These are phyloP conservation scores for Phytophthora tubulina DNA, from an alignment of 352 stramenopile genomes.

Conservation along the genomic window DNA sequence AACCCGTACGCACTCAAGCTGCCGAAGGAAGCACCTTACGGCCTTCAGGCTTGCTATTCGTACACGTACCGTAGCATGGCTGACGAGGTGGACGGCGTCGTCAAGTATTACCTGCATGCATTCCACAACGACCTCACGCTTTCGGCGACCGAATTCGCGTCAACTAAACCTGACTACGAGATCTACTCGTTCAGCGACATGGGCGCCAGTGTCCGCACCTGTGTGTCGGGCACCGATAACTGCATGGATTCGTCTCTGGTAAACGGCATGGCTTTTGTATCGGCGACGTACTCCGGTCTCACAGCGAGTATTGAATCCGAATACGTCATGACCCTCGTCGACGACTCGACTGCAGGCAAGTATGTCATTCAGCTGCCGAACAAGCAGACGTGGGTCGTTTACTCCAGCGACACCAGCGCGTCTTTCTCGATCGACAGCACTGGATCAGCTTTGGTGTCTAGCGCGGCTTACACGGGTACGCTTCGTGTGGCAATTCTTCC, in stretches of 20 bases:
- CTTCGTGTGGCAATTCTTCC: slow-evolving; percentile 72
- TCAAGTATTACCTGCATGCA: slow-evolving; percentile 74
- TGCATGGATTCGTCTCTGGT: slow-evolving; percentile 72
- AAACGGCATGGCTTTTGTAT: slow-evolving; percentile 84
- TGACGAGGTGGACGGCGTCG: slow-evolving; percentile 54
- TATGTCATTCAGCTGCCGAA: slow-evolving; percentile 70
- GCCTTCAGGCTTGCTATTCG: slow-evolving; percentile 73
- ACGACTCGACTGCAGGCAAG: slow-evolving; percentile 56
- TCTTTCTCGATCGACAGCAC: slow-evolving; percentile 58
- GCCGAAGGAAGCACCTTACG: slow-evolving; percentile 61
- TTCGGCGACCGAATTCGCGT: slow-evolving; percentile 67
- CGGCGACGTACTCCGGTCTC: slow-evolving; percentile 66
- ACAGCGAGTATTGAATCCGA: slow-evolving; percentile 62
- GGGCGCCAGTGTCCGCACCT: slow-evolving; percentile 65
- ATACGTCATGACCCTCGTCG: slow-evolving; percentile 58
- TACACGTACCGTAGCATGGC: slow-evolving; percentile 70
- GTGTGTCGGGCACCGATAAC: slow-evolving; percentile 37
- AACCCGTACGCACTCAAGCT: slow-evolving; percentile 83
- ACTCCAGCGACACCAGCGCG: slow-evolving; percentile 52
- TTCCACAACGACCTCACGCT: slow-evolving; percentile 82
- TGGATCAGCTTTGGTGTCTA: slow-evolving; percentile 51
- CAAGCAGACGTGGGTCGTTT: slow-evolving; percentile 82
- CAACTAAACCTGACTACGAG: slow-evolving; percentile 65
- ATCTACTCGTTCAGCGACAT: slow-evolving; percentile 79
- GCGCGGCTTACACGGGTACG: slow-evolving; percentile 56